phyloP scores from a whole-genome alignment of 805 yeast species.

The Zygosaccharomyces bisporus region DNA sequence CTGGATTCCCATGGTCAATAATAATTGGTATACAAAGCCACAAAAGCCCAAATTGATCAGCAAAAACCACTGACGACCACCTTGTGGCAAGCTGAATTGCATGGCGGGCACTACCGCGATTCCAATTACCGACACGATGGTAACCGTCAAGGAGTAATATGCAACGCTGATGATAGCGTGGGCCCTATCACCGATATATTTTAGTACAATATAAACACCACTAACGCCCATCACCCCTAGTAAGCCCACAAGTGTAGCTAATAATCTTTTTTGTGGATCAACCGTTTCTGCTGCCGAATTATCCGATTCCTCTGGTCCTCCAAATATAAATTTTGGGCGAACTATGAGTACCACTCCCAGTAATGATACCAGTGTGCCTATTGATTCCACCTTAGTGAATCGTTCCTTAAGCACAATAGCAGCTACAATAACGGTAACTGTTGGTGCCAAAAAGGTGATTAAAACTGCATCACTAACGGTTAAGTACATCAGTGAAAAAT shows the following conservation, averaged over 20 bases:
- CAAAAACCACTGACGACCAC: slow-evolving; percentile 61
- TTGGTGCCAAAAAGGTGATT: slow-evolving; percentile 73
- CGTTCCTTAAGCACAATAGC: slow-evolving; percentile 61
- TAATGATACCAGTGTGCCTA: slow-evolving; percentile 65
- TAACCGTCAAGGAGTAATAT: slow-evolving; percentile 62
- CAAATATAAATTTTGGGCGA: slow-evolving; percentile 71
- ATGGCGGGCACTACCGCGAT: slow-evolving; percentile 55
- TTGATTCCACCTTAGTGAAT: slow-evolving; percentile 61
- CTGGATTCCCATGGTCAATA: slow-evolving; percentile 78
- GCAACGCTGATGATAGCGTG: slow-evolving; percentile 80
- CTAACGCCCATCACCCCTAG: slow-evolving; percentile 69
- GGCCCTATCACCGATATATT: slow-evolving; percentile 71
- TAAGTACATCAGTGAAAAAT: slow-evolving; percentile 67
- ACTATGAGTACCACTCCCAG: slow-evolving; percentile 78
- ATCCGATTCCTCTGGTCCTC: slow-evolving; percentile 27
- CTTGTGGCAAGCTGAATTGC: slow-evolving; percentile 57
- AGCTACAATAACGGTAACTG: slow-evolving; percentile 71
- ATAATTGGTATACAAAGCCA: slow-evolving; percentile 80
- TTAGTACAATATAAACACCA: slow-evolving; percentile 61
- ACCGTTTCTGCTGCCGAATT: slow-evolving; percentile 42
- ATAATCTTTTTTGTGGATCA: slow-evolving; percentile 49
- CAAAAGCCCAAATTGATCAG: slow-evolving; percentile 61
- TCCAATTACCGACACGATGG: slow-evolving; percentile 50
- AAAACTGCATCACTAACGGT: slow-evolving; percentile 79
- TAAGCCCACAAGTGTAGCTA: slow-evolving; percentile 62